Evolutionary conservation across 805 yeast species (phyloP).

Genomic region (Citeromyces matritensis): DNA sequence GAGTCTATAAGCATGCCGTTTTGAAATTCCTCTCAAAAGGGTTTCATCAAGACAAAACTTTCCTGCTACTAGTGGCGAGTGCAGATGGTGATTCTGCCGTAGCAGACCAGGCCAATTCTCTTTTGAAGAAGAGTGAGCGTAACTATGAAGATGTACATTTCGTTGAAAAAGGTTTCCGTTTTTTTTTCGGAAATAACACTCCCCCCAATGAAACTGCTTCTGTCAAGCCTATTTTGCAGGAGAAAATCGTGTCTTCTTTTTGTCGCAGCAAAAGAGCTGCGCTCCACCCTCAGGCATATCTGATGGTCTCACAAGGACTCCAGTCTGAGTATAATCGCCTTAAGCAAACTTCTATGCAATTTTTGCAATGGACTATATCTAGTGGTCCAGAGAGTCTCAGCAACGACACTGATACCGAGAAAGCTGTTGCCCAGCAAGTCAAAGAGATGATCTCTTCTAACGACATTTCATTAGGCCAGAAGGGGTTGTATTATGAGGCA

Average conservation of each 20-base stretch:
- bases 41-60: too few species aligned
- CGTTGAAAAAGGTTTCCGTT: slow-evolving; percentile 23
- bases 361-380: slow-evolving; percentile 40
- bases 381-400: background rate
- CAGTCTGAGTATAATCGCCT: slow-evolving; percentile 34
- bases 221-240: slow-evolving; percentile 37
- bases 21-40: slow-evolving; percentile 17
- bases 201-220: slow-evolving; percentile 26
- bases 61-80: slow-evolving; percentile 37
- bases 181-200: slow-evolving; percentile 35
- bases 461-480: slow-evolving; percentile 21
- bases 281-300: slow-evolving; percentile 8
- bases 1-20: slow-evolving; percentile 21
- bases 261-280: slow-evolving; percentile 40
- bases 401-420: background rate
- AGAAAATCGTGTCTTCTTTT: slow-evolving; percentile 33
- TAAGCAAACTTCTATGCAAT: slow-evolving; percentile 42
- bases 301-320: slow-evolving; percentile 36
- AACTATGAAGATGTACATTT: slow-evolving; percentile 35
- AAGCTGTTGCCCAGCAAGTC: slow-evolving; percentile 8
- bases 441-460: slow-evolving; percentile 6
- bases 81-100: slow-evolving; percentile 42
- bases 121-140: slow-evolving; percentile 30
- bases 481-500: slow-evolving; percentile 64
- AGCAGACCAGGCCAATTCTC: slow-evolving; percentile 35